These are phyloP conservation scores for Begonia loranthoides DNA, from an alignment of 306 rosid species.

Conservation along the genomic window DNA sequence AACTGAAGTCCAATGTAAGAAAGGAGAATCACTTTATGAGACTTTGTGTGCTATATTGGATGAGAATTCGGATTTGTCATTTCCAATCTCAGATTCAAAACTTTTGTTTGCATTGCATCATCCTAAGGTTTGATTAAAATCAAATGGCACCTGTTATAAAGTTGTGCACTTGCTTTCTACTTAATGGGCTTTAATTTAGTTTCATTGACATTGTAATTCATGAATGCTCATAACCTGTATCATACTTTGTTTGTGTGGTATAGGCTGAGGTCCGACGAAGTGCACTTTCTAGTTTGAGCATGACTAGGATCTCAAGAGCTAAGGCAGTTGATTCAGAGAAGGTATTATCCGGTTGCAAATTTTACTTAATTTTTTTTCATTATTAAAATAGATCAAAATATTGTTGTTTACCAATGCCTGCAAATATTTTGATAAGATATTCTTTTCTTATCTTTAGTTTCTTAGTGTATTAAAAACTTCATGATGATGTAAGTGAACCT, in stretches of 20 bases:
- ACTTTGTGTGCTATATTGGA: conserved; percentile 52
- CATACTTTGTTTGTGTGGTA: conserved; percentile 10
- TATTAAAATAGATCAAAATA: no score
- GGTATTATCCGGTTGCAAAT: conserved; percentile 2
- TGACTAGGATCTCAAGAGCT: conserved; percentile 29
- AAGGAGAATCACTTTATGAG: conserved; percentile 36
- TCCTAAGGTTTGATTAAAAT: conserved; percentile 44
- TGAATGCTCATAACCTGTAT: not conserved
- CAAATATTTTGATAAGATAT: no score
- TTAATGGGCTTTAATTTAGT: not conserved
- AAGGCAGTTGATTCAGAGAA: conserved; percentile 50
- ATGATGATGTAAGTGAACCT: no score
- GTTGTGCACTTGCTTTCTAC: conserved; percentile 7
- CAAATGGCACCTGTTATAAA: not conserved
- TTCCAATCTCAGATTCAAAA: conserved; percentile 41
- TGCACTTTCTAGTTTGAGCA: conserved; percentile 38
- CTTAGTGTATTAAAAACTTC: no score
- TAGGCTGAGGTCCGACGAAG: conserved; percentile 81
- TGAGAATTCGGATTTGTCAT: conserved; percentile 38
- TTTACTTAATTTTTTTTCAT: not conserved
- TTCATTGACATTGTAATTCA: not conserved
- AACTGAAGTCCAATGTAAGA: conserved; percentile 32
- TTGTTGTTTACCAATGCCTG: no score
- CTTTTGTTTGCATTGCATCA: conserved; percentile 76
- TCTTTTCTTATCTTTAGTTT: no score